Evolutionary conservation across 164 flowering plant genomes (phyloP), one percentile per base, ranked within the genome.

Genomic region (Litsea cubeba): DNA sequence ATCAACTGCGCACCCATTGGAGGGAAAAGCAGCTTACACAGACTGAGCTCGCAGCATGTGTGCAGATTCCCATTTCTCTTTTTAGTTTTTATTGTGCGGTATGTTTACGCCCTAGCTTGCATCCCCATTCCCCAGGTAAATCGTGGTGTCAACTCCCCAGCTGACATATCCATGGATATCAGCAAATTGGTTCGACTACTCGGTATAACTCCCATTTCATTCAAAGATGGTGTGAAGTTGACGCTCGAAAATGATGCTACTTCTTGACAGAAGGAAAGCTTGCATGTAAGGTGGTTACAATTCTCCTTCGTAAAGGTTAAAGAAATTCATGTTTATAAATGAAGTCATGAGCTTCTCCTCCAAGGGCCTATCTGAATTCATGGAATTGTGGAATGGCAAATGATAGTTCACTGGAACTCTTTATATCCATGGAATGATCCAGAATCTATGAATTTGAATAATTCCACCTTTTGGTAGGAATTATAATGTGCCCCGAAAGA

Each of bases 91-190:
- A 23, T 25, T 70, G 26, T 62, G 20, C 4, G 2, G 26, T 15
- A 12, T 40, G 7, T 54, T 71, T 10, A 58, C 4, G 5, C 63
- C 0, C 30, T 63, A 28, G 20, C 64, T 30, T 20, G 32, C 51
- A 5, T 58, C 76, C 80, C 28, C 84, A 93, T 96, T 58, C 76
- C 80, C 28, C 84, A 93, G 97, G 92, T 93, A 67, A 85, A 88
- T 79, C 97, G 97, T 22, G 99, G 98, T 1, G 94, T 95, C 18
- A 82, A 71, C 50, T 93, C 98, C 46, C 98, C 98, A 12, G 84
- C 92, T 25, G 98, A 93, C 76, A 95, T 93, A 77, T 93, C 99
- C 64, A 90, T 95, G 98, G 87, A 95, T 72, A 88, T 89, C 64
- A 81, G 79, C n/a, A 90, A 82, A 78, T 75, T 95, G 83, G 77